Base-by-base conservation (phyloP, 1,284 basidiomycete species). In the Apiotrichum akiyoshidainum region DNA sequence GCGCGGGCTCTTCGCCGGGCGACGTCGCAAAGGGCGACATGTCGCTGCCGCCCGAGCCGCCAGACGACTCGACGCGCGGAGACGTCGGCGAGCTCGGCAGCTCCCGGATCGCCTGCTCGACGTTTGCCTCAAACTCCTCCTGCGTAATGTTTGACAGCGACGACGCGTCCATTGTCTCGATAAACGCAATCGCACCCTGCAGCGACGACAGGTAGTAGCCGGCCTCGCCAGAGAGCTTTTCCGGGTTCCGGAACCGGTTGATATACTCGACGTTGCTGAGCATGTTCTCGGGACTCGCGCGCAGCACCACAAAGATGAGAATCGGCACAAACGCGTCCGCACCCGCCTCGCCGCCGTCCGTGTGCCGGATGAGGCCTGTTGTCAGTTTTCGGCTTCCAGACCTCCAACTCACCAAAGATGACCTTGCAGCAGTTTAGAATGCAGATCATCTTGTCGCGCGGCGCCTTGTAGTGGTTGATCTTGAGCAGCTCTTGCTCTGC, bases 181-280 rank as follows among this genome's bases (percentile, higher is more conserved):
- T 92, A 75, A 97, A 97, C 1, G 91, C 88, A 34, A 97, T 90
- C 5, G 93, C 90, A 37, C 90, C 91, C 88, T 91, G 61, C 21
- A 31, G 37, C 8, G 16, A 78, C 86, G 93, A 96, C 1, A 99
- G 82, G 75, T 99, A 99, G 76, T 99, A 99, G 0, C 94, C 96
- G 11, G 91, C 88, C 80, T 99, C 96, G 66, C 94, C 93, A 68
- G 91, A 88, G 31, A 98, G 80, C 70, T 93, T 93, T 7, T 83
- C 82, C 0, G 93, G 89, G 72, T 90, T 93, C 50, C 95, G 83
- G 77, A 99, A 99, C 19, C 95, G 87, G 68, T 88, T 92, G 71
- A 99, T 97, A 76, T 97, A 97, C 90, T 96, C 92, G 31, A 98
- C 86, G 71, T 99, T 99, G 1, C 93, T 97, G 26, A 98, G 81